These are phyloP conservation scores for Tuber microsphaerosporum DNA, from an alignment of 495 filamentous ascomycete species.

Conservation along the genomic window DNA sequence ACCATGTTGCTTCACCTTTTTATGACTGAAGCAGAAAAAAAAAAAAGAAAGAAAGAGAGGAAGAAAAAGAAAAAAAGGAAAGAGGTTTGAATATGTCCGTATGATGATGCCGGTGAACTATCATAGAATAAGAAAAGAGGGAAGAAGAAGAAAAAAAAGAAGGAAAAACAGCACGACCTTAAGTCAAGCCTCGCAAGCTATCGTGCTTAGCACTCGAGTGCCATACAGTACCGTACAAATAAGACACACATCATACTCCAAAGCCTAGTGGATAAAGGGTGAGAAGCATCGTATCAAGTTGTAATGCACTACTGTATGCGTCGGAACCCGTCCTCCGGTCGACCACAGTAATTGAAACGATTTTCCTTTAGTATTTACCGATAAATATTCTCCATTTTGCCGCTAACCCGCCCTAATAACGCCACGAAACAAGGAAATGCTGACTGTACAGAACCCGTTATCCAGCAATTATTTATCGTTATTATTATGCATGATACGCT, in stretches of 20 bases:
- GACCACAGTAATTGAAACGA: constrained; percentile 34
- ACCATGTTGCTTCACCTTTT: constrained; percentile 37
- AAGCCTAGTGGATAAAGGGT: constrained; percentile 11
- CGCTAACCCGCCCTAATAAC: constrained; percentile 9
- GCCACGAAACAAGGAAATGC: constrained; percentile 4
- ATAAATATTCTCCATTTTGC: constrained; percentile 23
- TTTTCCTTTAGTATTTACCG: constrained; percentile 20
- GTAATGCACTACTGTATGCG: constrained; percentile 12
- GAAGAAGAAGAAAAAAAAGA: constrained; percentile 15
- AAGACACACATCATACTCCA: neutral
- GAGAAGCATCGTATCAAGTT: constrained; percentile 7
- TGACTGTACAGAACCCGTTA: constrained; percentile 16
- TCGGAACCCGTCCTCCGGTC: constrained; percentile 33
- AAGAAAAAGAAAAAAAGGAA: constrained; percentile 7
- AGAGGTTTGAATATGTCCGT: constrained; percentile 8
- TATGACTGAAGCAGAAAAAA: constrained; percentile 31
- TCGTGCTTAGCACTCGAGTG: neutral
- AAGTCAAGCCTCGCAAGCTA: constrained; percentile 14
- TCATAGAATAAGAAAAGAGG: constrained; percentile 30
- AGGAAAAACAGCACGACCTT: constrained; percentile 8
- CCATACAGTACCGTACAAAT: neutral
- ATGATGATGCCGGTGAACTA: neutral
- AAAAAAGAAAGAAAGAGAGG: constrained; percentile 12
- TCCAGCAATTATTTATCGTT: neutral
- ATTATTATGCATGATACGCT: neutral